phyloP scores from a whole-genome alignment of 2,329 filamentous ascomycete genomes.

The Phialophora expanda region DNA sequence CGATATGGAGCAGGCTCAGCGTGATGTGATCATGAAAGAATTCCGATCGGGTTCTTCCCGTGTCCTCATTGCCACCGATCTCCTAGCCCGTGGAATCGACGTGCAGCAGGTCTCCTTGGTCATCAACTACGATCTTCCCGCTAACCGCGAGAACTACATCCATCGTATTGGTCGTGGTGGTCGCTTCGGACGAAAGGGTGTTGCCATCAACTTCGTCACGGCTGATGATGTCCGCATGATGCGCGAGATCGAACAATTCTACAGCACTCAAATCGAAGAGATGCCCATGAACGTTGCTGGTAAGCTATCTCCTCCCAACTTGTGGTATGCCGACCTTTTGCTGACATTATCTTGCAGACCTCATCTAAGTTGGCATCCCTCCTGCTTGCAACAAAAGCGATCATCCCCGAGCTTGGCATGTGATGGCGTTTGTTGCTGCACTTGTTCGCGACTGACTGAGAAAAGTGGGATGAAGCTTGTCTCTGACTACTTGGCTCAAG shows the following conservation, averaged over 20 bases:
- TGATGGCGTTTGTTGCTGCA: conserved; percentile 39
- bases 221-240: conserved; percentile 99
- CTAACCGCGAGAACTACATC: conserved; percentile 99
- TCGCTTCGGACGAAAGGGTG: conserved; percentile 99
- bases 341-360: conserved; percentile 38
- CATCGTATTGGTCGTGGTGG: conserved; percentile 99
- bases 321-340: conserved; percentile 11
- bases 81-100: conserved; percentile 98
- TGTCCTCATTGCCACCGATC: conserved; percentile 97
- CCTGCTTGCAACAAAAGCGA: conserved; percentile 21
- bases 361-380: conserved; percentile 39
- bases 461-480: conserved; percentile 42
- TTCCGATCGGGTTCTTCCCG: conserved; percentile 98
- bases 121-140: conserved; percentile 99
- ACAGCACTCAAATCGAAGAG: conserved; percentile 99
- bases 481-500: conserved; percentile 42
- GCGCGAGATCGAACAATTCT: conserved; percentile 99
- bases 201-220: conserved; percentile 99
- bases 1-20: conserved; percentile 97
- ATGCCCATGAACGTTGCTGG: conserved; percentile 93
- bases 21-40: conserved; percentile 99
- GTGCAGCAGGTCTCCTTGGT: conserved; percentile 99
- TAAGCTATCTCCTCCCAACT: conserved; percentile 48
- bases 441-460: conserved; percentile 35
- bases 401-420: conserved; percentile 35